Evolutionary conservation across 2,329 filamentous ascomycete species (phyloP).

Genomic region (Aspergillus chevalieri): DNA sequence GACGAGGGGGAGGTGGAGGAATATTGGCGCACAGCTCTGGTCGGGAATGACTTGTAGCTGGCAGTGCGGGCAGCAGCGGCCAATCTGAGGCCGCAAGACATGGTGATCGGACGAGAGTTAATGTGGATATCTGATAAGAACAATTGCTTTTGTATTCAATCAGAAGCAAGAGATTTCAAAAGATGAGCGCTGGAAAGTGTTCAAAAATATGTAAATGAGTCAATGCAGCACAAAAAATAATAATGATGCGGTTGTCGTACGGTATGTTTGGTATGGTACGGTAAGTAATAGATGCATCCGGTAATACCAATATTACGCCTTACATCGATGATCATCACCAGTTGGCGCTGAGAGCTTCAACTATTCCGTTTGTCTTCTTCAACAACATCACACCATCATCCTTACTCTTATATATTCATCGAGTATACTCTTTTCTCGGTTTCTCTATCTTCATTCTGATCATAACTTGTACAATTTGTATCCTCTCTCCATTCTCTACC

Average conservation of each 20-base stretch:
- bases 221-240: background rate
- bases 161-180: too few species aligned
- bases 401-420: background rate
- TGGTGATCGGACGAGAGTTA: constrained; percentile 6
- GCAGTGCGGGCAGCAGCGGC: constrained; percentile 16
- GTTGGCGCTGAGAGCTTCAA: background rate
- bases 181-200: background rate
- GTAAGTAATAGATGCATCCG: background rate
- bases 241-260: constrained; percentile 8
- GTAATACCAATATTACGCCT: background rate
- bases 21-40: constrained; percentile 23
- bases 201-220: background rate
- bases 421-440: background rate
- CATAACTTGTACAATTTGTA: constrained; percentile 1
- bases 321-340: background rate
- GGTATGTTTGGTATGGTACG: constrained; percentile 9
- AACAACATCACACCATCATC: background rate
- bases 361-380: background rate
- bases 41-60: constrained; percentile 8
- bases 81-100: constrained; percentile 22
- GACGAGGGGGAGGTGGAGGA: constrained; percentile 10
- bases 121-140: too few species aligned
- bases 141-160: too few species aligned
- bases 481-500: background rate
- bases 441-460: background rate